Conservation (phyloP, 495 filamentous ascomycete genomes). For the Corynascus novoguineensis region DNA sequence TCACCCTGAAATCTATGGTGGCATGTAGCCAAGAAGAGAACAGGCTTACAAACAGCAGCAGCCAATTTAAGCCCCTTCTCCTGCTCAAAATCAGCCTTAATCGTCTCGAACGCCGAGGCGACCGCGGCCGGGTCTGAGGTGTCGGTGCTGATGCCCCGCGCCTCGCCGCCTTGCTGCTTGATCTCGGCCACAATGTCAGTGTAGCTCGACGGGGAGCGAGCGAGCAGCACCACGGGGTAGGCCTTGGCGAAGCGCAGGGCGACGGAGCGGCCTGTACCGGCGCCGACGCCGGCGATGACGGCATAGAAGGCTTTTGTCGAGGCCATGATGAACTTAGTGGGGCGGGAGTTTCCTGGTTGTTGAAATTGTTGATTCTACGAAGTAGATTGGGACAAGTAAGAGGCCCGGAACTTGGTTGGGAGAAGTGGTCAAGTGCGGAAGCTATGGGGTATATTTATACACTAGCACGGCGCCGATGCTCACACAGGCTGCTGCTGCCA, state of each 20-base stretch:
- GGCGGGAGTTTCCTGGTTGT: neutral
- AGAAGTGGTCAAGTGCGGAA: neutral
- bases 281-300: slow-evolving; percentile 68
- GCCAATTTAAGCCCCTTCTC: slow-evolving; percentile 44
- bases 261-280: slow-evolving; percentile 56
- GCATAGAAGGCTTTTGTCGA: slow-evolving; percentile 49
- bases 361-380: too few species aligned
- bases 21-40: neutral
- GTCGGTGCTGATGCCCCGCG: slow-evolving; percentile 72
- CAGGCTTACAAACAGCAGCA: slow-evolving; percentile 61
- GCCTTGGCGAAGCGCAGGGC: slow-evolving; percentile 62
- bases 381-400: neutral
- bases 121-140: slow-evolving; percentile 58
- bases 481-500: neutral
- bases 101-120: slow-evolving; percentile 59
- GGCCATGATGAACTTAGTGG: slow-evolving; percentile 20
- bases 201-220: slow-evolving; percentile 64
- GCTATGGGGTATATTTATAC: too few species aligned
- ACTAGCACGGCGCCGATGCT: neutral
- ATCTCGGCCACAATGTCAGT: slow-evolving; percentile 67
- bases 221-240: slow-evolving; percentile 73
- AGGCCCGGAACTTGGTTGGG: neutral
- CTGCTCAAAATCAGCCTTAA: slow-evolving; percentile 53
- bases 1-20: neutral
- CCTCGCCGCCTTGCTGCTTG: slow-evolving; percentile 60